Evolutionary conservation across 805 yeast species (phyloP).

Genomic region (Cyberlindnera nakhonratchasimensis): DNA sequence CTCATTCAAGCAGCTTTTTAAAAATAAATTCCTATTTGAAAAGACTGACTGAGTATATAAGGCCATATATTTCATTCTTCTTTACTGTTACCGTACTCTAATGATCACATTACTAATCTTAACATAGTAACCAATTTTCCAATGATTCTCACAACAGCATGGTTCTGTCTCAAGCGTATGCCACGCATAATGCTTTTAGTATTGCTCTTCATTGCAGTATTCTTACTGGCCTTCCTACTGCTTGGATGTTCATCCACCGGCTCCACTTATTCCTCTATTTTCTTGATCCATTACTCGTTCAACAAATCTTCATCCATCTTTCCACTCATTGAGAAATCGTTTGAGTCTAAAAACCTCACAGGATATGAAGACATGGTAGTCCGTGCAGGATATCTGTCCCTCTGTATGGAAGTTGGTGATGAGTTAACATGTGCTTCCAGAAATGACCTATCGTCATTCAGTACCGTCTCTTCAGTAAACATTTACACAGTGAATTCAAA

Average conservation of each 20-base stretch:
- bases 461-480: slow-evolving; percentile 32
- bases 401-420: slow-evolving; percentile 44
- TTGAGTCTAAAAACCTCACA: slow-evolving; percentile 30
- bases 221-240: slow-evolving; percentile 51
- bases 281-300: slow-evolving; percentile 46
- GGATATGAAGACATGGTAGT: slow-evolving; percentile 41
- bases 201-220: slow-evolving; percentile 44
- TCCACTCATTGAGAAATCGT: slow-evolving; percentile 38
- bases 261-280: slow-evolving; percentile 45
- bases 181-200: slow-evolving; percentile 42
- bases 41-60: too few species aligned
- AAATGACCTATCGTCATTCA: slow-evolving; percentile 27
- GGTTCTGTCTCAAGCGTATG: slow-evolving; percentile 33
- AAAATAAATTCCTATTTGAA: too few species aligned
- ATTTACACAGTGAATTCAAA: slow-evolving; percentile 32
- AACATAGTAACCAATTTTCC: too few species aligned
- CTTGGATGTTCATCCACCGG: slow-evolving; percentile 48
- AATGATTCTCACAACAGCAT: slow-evolving; percentile 13
- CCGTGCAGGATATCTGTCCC: slow-evolving; percentile 52
- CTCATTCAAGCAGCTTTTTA: too few species aligned
- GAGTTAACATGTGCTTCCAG: slow-evolving; percentile 37
- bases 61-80: too few species aligned
- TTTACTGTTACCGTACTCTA: too few species aligned
- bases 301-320: slow-evolving; percentile 43
- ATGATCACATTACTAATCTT: too few species aligned